A percentile compares a stretch with the other conserved stretches of the same genome.
Conservation (phyloP, 257 asterid genomes). For the Solanum sitiens region DNA sequence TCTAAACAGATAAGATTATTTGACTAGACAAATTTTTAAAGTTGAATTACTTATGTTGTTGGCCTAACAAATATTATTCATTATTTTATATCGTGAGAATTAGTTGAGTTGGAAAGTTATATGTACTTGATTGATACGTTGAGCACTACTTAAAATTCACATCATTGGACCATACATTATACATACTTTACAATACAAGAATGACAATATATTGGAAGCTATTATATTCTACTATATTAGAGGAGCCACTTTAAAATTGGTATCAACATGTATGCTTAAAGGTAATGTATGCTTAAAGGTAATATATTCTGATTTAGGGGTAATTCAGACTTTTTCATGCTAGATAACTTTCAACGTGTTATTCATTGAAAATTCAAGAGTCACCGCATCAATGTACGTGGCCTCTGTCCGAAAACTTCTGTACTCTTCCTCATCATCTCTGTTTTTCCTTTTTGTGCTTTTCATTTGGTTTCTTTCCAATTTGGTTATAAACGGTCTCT, state of each 20-base stretch:
- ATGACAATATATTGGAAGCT: not conserved
- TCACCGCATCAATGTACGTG: too few species aligned
- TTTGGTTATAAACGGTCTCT: too few species aligned
- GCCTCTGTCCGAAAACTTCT: too few species aligned
- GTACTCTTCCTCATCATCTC: too few species aligned
- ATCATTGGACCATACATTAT: not conserved
- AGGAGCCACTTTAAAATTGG: too few species aligned
- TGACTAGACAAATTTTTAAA: too few species aligned
- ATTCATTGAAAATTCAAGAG: not conserved
- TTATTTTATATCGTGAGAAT: not conserved
- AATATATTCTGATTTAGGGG: not conserved
- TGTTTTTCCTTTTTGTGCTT: too few species aligned
- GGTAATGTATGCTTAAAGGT: not conserved
- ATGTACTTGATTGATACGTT: too few species aligned
- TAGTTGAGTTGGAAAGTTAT: not conserved
- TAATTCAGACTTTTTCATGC: not conserved
- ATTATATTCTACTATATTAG: too few species aligned
- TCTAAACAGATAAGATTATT: too few species aligned
- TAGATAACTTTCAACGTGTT: not conserved
- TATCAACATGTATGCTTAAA: not conserved
- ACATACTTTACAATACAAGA: not conserved
- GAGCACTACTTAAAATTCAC: not conserved
- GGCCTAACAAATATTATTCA: not conserved
- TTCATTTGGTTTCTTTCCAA: too few species aligned
- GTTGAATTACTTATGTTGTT: not conserved